Evolutionary conservation across 2,329 filamentous ascomycete species (phyloP), one percentile per base, ranked within the genome.

Genomic region (Ascocoryne sarcoides): DNA sequence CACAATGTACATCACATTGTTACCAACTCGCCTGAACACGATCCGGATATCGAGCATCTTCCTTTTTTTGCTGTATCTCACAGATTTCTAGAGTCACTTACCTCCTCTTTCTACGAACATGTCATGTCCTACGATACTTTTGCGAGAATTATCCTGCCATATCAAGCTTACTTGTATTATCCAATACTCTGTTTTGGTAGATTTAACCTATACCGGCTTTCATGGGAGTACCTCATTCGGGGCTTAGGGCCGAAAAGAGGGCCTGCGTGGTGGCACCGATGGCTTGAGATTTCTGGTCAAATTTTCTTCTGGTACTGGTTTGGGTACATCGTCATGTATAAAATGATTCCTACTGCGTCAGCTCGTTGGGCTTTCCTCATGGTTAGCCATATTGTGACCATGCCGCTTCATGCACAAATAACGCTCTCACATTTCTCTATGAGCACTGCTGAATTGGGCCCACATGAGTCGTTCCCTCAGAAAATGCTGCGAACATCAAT

Each of bases 1-100:
- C 90, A 96, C 63, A 96, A 96, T 57, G 88, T 95, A 7, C 90
- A 96, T 60, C 90, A 96, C 58, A 88, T 96, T 52, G 83, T 96
- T 38, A 96, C 92, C 14, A 96, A 96, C 61, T 83, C 83, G 32
- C 85, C 89, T 10, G 92, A 95, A 62, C 90, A 96, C 59, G 90
- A 96, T 59, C 90, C 92, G 0, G 90, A 96, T 60, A 96, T 95
- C 53, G 79, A 90, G 60, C 83, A 95, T 60, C 76, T 94, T 62
- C 89, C 89, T 3, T 82, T 95, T 60, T 87, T 95, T 60, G 86
- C 87, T 44, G 76, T 92, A 20, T 88, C 84, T 2, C 87, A 93
- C 54, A 78, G 86, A 17, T 82, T 92, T 55, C 74, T 94, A 39
- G 70, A 71, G 29, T 82, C 69, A 43, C 67, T 95, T 35, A 72